phyloP scores from a whole-genome alignment of 495 filamentous ascomycete genomes.

The Tuber brumale region DNA sequence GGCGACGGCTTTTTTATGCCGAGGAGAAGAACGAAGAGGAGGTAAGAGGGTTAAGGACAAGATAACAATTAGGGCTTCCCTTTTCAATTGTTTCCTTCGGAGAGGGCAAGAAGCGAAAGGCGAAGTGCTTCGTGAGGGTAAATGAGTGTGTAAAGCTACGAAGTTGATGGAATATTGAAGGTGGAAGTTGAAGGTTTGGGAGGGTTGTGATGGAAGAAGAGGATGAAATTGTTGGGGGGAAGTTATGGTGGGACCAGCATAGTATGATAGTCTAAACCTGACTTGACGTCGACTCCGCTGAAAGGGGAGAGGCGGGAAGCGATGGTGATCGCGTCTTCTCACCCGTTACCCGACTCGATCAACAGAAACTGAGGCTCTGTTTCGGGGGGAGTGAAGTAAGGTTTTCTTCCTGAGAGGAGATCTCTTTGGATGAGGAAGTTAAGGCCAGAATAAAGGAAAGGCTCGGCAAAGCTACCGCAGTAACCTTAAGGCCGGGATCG shows the following conservation, averaged over 20 bases:
- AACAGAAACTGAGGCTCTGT: background rate
- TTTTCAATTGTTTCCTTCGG: background rate
- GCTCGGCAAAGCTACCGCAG: background rate
- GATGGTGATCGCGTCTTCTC: background rate
- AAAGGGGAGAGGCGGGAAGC: background rate
- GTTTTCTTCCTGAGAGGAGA: background rate
- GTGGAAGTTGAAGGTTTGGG: background rate
- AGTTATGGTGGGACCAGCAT: background rate
- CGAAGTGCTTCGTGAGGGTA: background rate
- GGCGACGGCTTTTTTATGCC: background rate
- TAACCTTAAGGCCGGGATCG: background rate
- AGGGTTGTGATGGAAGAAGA: background rate
- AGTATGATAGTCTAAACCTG: background rate
- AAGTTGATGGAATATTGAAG: background rate
- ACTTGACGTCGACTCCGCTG: slow-evolving; percentile 1
- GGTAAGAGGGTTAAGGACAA: background rate
- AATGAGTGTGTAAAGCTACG: background rate
- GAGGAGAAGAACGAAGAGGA: background rate
- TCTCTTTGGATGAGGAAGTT: background rate
- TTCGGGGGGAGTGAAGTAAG: background rate
- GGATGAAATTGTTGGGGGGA: background rate
- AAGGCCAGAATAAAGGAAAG: slow-evolving; percentile 3
- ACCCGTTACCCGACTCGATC: background rate
- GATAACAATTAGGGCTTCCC: background rate
- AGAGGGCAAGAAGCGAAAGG: background rate